Conservation (phyloP, 2,329 filamentous ascomycete genomes). For the Aspergillus sp. region DNA sequence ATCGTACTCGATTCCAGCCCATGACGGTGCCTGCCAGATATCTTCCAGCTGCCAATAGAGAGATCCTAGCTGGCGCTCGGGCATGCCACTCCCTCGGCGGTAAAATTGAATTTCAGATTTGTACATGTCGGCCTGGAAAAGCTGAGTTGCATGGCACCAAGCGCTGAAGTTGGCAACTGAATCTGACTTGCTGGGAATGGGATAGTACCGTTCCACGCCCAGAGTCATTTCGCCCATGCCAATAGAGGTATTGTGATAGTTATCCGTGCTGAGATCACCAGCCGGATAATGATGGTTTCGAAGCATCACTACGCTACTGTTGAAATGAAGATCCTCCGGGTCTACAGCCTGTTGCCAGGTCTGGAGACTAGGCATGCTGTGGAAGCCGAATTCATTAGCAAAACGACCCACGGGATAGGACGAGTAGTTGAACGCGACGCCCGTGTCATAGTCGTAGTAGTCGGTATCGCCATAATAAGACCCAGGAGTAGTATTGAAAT, state of each 20-base stretch:
- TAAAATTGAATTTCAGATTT: constrained; percentile 59
- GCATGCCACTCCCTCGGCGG: constrained; percentile 53
- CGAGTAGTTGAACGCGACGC: constrained; percentile 50
- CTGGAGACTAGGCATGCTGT: constrained; percentile 58
- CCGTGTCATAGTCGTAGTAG: constrained; percentile 55
- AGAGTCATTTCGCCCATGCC: constrained; percentile 55
- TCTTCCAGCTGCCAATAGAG: constrained; percentile 65
- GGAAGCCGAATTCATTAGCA: constrained; percentile 61
- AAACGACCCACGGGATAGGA: constrained; percentile 57
- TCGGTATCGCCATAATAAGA: constrained; percentile 58
- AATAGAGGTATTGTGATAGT: constrained; percentile 31
- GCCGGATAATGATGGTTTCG: constrained; percentile 58
- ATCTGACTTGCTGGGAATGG: constrained; percentile 50
- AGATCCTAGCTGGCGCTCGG: constrained; percentile 54
- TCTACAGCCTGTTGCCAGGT: constrained; percentile 53
- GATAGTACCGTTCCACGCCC: constrained; percentile 54
- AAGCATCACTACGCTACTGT: constrained; percentile 51
- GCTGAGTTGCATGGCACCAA: constrained; percentile 59
- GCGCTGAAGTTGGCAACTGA: constrained; percentile 55
- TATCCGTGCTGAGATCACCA: constrained; percentile 43
- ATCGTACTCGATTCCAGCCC: constrained; percentile 60
- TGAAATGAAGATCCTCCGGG: constrained; percentile 51
- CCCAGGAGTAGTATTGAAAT: constrained; percentile 50
- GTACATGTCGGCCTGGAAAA: constrained; percentile 63
- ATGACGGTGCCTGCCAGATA: constrained; percentile 60